Percentiles rank a stretch among this genome's conserved stretches.
Evolutionary conservation across 805 yeast species (phyloP).

Genomic region (Kregervanrija pseudodelftensis): DNA sequence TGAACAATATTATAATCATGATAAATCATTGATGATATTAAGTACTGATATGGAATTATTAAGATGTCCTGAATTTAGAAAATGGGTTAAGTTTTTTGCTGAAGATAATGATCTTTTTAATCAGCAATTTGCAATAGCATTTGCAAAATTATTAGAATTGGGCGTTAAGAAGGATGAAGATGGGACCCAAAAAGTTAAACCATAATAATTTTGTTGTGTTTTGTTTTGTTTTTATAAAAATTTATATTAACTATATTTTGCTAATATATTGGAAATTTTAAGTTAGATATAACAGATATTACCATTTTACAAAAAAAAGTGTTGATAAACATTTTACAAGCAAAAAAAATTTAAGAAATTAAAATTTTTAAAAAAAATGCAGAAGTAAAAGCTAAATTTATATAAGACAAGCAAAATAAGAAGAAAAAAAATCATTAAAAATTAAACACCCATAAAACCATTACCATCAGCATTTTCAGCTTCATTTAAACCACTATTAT

Average conservation of each 20-base stretch:
- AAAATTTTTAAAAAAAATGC: too few relatives aligned
- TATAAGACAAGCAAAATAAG: too few relatives aligned
- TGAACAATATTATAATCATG: constrained; percentile 32
- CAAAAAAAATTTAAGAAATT: not conserved
- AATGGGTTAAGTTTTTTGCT: constrained; percentile 64
- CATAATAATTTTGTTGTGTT: constrained; percentile 6
- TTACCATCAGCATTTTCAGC: constrained; percentile 30
- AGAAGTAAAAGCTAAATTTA: too few relatives aligned
- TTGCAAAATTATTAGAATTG: constrained; percentile 52
- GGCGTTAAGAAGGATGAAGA: constrained; percentile 31
- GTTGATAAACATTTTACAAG: not conserved
- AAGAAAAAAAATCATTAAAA: not conserved
- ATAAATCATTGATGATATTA: constrained; percentile 65
- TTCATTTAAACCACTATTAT: constrained; percentile 43
- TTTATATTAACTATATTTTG: not conserved
- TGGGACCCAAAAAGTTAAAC: constrained; percentile 25
- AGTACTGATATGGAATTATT: constrained; percentile 66
- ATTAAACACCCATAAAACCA: constrained; percentile 17
- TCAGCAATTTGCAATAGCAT: constrained; percentile 58
- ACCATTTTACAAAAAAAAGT: not conserved
- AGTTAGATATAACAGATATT: not conserved
- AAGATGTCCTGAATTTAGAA: constrained; percentile 51
- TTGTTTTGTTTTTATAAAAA: not conserved
- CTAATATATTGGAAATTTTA: not conserved
- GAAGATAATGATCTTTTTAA: constrained; percentile 55